Evolutionary conservation across 1,284 basidiomycete species (phyloP), one percentile per base, ranked within the genome.

Genomic region (Ganoderma leucocontextum): DNA sequence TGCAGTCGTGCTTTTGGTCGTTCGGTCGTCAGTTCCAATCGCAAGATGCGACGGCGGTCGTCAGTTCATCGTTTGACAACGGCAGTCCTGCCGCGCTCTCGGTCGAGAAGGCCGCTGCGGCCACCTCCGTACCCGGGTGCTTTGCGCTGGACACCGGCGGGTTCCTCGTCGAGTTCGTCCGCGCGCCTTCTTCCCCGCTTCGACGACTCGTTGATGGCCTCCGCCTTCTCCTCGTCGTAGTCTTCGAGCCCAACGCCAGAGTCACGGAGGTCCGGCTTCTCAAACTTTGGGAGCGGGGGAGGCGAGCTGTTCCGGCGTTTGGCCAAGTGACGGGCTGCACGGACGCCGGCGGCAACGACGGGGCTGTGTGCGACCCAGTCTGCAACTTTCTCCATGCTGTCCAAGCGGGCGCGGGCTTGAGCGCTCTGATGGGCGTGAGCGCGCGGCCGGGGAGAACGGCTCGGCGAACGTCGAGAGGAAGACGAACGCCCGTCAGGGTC

Each of bases 331-430:
- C 66, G 70, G 5, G 68, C 68, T 15, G 68, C 65, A 12, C 68
- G 64, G 19, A 69, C 63, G 29, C 69, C 65, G 4, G 71, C 71
- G 35, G 69, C 71, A 42, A 76, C 70, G 3, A 75, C 77, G 12
- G 78, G 76, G 72, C 76, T 78, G 68, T 74, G 73, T n/a, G 78
- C 76, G n/a, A 79, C 76, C 78, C 78, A 79, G 63, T 78, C 77
- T 33, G 72, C 70, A 52, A 78, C 78, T 66, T 79, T 79, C 70
- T 79, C 78, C 68, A 78, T 71, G 72, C 78, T 79, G 71, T 78
- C 76, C 33, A 78, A 61, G n/a, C 78, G 76, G 33, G 76, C 75
- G 52, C 78, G 77, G 13, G 68, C 68, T 15, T 73, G 70, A 25
- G 71, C 68, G 64, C 70, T 69, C 38, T 73, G 68, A 38, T 72